phyloP scores from a whole-genome alignment of 768 basidiomycete genomes.

The Lentinula detonsa region DNA sequence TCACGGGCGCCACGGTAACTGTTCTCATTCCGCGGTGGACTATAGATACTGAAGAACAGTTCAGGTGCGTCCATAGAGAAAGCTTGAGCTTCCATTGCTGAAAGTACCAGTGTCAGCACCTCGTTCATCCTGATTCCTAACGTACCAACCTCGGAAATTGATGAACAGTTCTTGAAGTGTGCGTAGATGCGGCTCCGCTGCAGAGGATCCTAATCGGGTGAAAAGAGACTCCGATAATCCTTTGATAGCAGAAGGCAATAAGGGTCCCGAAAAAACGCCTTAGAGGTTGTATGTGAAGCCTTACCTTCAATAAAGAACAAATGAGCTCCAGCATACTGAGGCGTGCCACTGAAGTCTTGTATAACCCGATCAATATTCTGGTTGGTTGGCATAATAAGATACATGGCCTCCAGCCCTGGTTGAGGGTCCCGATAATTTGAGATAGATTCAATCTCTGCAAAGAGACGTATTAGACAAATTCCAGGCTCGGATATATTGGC shows the following conservation, averaged over 20 bases:
- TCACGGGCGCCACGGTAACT: conserved; percentile 61
- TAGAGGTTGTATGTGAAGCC: conserved; percentile 7
- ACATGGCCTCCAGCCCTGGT: conserved; percentile 84
- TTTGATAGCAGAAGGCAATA: conserved; percentile 18
- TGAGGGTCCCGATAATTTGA: conserved; percentile 78
- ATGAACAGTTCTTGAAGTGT: conserved; percentile 82
- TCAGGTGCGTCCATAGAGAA: conserved; percentile 78
- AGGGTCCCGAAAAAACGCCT: neutral
- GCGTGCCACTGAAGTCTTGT: conserved; percentile 60
- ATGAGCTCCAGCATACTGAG: conserved; percentile 80
- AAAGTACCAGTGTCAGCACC: neutral
- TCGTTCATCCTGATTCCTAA: neutral
- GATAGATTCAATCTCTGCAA: conserved; percentile 86
- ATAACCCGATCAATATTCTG: conserved; percentile 93
- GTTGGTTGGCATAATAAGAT: conserved; percentile 90
- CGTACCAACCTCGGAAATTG: conserved; percentile 82
- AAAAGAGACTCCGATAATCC: conserved; percentile 78
- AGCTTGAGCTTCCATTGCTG: conserved; percentile 81
- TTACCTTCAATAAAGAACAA: conserved; percentile 89
- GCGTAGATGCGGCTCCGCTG: conserved; percentile 74
- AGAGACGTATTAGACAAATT: conserved; percentile 8
- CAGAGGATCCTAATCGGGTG: conserved; percentile 63
- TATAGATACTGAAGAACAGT: conserved; percentile 85
- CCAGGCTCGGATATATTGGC: neutral
- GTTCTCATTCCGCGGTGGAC: conserved; percentile 72